Percentiles rank a stretch among this genome's conserved stretches.
Conservation (phyloP, 495 filamentous ascomycete genomes). For the Trichoderma reesei region DNA sequence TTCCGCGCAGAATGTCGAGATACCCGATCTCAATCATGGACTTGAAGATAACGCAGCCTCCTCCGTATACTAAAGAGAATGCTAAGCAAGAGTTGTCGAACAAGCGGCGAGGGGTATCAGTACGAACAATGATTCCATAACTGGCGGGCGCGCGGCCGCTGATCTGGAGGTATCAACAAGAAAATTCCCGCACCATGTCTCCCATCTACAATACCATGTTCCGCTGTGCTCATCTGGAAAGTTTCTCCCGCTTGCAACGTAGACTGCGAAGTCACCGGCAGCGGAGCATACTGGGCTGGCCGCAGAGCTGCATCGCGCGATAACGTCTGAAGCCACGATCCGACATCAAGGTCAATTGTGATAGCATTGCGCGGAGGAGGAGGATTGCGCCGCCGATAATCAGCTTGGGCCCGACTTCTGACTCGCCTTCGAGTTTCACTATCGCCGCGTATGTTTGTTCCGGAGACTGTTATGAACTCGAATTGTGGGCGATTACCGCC, state of each 20-base stretch:
- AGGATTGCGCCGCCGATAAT: background rate
- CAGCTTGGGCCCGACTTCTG: background rate
- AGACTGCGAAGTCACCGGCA: background rate
- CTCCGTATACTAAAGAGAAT: background rate
- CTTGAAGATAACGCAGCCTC: slow-evolving; percentile 4
- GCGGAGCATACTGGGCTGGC: background rate
- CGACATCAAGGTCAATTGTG: background rate
- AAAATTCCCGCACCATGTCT: background rate
- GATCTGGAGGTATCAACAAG: background rate
- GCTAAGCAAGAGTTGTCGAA: background rate
- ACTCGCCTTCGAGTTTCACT: background rate
- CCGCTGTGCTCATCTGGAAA: background rate
- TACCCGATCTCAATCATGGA: background rate
- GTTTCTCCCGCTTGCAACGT: background rate
- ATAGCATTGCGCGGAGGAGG: background rate
- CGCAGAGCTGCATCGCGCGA: background rate
- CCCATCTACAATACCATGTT: background rate
- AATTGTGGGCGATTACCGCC: background rate
- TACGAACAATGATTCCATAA: background rate
- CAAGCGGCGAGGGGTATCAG: background rate
- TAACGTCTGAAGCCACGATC: background rate
- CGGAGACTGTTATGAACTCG: background rate
- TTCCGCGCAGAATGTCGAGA: background rate
- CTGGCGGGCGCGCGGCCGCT: background rate
- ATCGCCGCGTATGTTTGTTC: background rate